Evolutionary conservation across 1,284 basidiomycete genomes (phyloP).

Genomic region (Malassezia arunalokei): DNA sequence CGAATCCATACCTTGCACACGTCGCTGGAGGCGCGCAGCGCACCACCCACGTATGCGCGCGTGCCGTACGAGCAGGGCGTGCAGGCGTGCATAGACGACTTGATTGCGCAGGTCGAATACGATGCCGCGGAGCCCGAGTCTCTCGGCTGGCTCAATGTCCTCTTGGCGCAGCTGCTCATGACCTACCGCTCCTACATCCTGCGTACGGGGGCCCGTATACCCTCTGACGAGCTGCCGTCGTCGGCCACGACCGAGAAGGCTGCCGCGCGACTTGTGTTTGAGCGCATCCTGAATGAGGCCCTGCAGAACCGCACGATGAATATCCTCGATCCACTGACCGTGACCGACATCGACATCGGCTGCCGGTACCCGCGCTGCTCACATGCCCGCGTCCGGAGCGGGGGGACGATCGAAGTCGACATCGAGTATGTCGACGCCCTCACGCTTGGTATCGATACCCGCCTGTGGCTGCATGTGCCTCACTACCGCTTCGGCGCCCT

Average conservation of each 20-base stretch:
- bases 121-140: slow-evolving; percentile 52
- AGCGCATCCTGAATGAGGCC: slow-evolving; percentile 35
- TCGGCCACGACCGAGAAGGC: neutral
- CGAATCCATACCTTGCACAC: slow-evolving; percentile 6
- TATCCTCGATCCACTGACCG: slow-evolving; percentile 49
- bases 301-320: slow-evolving; percentile 2
- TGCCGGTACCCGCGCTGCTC: slow-evolving; percentile 50
- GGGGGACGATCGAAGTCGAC: slow-evolving; percentile 52
- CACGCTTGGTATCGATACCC: slow-evolving; percentile 51
- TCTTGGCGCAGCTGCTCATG: slow-evolving; percentile 50
- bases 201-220: neutral
- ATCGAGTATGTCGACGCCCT: slow-evolving; percentile 52
- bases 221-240: slow-evolving; percentile 1
- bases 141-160: slow-evolving; percentile 53
- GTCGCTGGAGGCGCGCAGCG: slow-evolving; percentile 6
- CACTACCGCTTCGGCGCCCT: slow-evolving; percentile 53
- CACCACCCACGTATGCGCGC: neutral
- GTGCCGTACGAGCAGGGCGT: slow-evolving; percentile 40
- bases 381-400: slow-evolving; percentile 52
- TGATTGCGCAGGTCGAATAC: slow-evolving; percentile 50
- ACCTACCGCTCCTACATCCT: slow-evolving; percentile 38
- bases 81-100: slow-evolving; percentile 40
- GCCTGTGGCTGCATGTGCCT: slow-evolving; percentile 53
- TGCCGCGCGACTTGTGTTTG: slow-evolving; percentile 25
- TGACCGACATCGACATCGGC: slow-evolving; percentile 52